Evolutionary conservation across 805 yeast genomes (phyloP), one percentile per base, ranked within the genome.

Genomic region (Suhomyces kilbournensis): DNA sequence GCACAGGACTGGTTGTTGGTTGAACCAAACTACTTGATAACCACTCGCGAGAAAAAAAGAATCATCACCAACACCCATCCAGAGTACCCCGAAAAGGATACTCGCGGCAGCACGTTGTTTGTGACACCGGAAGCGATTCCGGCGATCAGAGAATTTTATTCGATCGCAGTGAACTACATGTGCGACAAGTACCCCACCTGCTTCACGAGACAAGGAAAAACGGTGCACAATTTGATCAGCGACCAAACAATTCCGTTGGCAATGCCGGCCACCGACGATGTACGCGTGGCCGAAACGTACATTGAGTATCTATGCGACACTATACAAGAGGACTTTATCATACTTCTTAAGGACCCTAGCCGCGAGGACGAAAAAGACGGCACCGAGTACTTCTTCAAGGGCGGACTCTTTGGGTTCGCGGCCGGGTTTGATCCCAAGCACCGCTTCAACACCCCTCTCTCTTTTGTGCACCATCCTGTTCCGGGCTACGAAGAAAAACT

Each of bases 381-480:
- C 0, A 58, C 64, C 2, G 79, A 75, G 56, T 74, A 74, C 56
- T 69, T 56, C 53, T 74, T 73, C 67, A 75, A 74, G 54, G 78
- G 69, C 1, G 78, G 78, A 0, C 63, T 75, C 1, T 75, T 74
- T 63, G 78, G 75, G 5, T 75, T 75, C 63, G 77, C 79, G 1
- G 76, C 76, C 20, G 79, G 79, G 0, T 75, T 75, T 50, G 65
- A 72, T 49, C 79, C 79, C 1, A 32, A 28, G 10, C 72, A 70
- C 46, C 62, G 74, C 15, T 68, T 75, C 57, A 66, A 74, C 51
- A 65, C 58, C 26, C 78, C 78, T 1, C 61, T 75, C 34, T 64
- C 74, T 8, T 60, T 63, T 39, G 63, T 75, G 17, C 79, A 75
- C 53, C 72, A 63, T 25, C 79, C 78, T 2, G 65, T 75, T 32